Conservation (phyloP, 441 rosid genomes). For the Pelargonium citronellum region DNA sequence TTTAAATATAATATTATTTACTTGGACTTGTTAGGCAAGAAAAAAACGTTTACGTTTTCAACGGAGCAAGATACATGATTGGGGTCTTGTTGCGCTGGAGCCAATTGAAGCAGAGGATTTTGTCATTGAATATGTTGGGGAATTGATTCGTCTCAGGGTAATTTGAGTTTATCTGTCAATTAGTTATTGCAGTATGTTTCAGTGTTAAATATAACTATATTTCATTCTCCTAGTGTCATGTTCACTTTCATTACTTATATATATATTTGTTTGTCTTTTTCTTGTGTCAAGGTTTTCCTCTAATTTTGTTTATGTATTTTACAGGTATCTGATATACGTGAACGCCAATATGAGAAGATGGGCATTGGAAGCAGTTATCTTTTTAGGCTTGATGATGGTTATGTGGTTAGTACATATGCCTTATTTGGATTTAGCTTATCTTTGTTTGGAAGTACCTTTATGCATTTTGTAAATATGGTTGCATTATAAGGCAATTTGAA, state of each 20-base stretch:
- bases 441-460: conserved; percentile 2
- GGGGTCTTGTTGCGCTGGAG: conserved; percentile 97
- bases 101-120: conserved; percentile 99
- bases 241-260: background rate
- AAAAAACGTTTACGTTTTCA: conserved; percentile 88
- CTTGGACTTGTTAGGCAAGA: conserved; percentile 59
- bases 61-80: conserved; percentile 93
- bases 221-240: conserved; percentile 1
- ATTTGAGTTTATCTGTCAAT: conserved; percentile 26
- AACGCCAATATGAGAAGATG: conserved; percentile 82
- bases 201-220: conserved; percentile 10
- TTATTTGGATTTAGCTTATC: conserved; percentile 8
- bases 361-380: conserved; percentile 99
- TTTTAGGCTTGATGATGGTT: conserved; percentile 94
- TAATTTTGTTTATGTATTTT: conserved; percentile 21
- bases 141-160: conserved; percentile 86
- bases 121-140: conserved; percentile 98
- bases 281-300: conserved; percentile 15
- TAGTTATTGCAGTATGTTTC: conserved; percentile 19
- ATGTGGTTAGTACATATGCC: conserved; percentile 57
- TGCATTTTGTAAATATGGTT: background rate
- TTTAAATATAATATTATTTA: conserved; percentile 10
- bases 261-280: conserved; percentile 7
- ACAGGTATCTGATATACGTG: conserved; percentile 98
- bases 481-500: background rate